Percentiles rank a stretch among this genome's conserved stretches.
Evolutionary conservation across 1,284 basidiomycete species (phyloP).

Genomic region (Flammula alnicola): DNA sequence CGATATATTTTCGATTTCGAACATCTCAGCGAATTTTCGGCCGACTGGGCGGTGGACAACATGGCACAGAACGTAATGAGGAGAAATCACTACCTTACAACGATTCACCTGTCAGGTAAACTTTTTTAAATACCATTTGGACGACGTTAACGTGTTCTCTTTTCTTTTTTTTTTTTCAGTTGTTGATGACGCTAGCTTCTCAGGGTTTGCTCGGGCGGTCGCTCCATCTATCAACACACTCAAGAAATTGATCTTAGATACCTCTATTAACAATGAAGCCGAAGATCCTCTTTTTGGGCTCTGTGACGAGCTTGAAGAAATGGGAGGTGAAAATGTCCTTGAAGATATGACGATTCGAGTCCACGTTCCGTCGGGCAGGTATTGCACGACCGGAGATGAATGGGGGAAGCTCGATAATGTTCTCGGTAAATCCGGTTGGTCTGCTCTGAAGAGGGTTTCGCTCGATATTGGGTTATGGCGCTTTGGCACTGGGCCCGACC

Average conservation of each 20-base stretch:
- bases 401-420: constrained; percentile 14
- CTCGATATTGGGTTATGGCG: constrained; percentile 2
- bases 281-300: constrained; percentile 13
- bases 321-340: constrained; percentile 9
- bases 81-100: no score
- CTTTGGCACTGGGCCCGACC: not conserved
- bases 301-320: constrained; percentile 8
- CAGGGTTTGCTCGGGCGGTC: constrained; percentile 4
- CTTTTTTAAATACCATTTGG: no score
- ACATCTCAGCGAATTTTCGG: no score
- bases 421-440: constrained; percentile 13
- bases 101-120: no score
- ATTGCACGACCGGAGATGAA: constrained; percentile 10
- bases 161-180: constrained; percentile 4
- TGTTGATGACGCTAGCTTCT: not conserved
- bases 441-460: constrained; percentile 7
- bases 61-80: no score
- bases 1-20: no score
- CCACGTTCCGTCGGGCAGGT: not conserved
- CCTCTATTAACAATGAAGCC: not conserved
- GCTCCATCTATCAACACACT: constrained; percentile 7
- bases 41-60: no score
- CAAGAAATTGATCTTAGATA: not conserved
- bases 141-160: not conserved
- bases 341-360: constrained; percentile 9